Evolutionary conservation across 2,329 filamentous ascomycete species (phyloP), one percentile per base, ranked within the genome.

Genomic region (Fusarium subglutinans): DNA sequence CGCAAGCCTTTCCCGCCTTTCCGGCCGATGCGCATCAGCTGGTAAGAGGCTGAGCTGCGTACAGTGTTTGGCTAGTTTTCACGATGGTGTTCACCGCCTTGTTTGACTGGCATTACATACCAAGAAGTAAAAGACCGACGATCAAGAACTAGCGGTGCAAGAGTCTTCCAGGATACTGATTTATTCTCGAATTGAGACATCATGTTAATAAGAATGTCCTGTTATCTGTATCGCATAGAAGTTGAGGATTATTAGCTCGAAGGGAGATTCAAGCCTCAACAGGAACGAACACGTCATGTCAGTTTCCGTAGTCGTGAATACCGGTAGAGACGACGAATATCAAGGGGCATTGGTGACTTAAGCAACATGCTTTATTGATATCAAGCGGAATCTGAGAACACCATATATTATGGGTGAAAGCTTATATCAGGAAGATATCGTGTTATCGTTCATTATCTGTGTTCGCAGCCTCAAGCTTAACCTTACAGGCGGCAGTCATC

Each of bases 241-340:
- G 4, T 7, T 2, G 12, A 48, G 15, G 10, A 17, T 48, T 1
- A 15, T 2, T 3, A 7, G 26, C 3, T 17, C 10, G 2, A 15
- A 30, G 9, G 10, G 26, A 8, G 8, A 17, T 3, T 30, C 6
- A 17, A n/a, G 10, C 20, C 14, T n/a, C 3, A 6, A 6, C 10
- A 17, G 5, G 8, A 17, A 15, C 17, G 20, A 2, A n/a, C 10
- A 6, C 22, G 22, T 28, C 4, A 48, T 22, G 20, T 22, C 18
- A 11, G 5, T 10, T 50, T 9, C 15, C 14, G 5, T 20, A 22
- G 26, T 20, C 33, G 33, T 35, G 12, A 14, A 6, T 33, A 12
- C 10, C 17, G 13, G 6, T 17, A n/a, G 14, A 18, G 9, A 13
- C 5, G 10, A 24, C 6, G 10, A 18, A 14, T 4, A 12, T 35